Evolutionary conservation across 169 alveolate genomes (phyloP), one percentile per base, ranked within the genome.

Genomic region (Neospora caninum): DNA sequence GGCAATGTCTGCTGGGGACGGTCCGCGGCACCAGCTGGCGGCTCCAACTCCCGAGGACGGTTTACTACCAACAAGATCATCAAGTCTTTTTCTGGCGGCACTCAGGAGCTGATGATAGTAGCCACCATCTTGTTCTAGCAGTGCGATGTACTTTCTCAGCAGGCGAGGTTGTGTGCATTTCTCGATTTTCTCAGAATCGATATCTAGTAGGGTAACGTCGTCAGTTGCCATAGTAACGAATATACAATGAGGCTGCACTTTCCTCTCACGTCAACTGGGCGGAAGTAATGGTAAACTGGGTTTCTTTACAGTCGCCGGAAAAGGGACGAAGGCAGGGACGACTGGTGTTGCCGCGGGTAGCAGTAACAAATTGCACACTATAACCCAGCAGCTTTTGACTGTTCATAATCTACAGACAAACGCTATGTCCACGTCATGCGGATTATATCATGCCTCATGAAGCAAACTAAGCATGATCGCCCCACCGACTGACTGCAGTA

Each of bases 111-210:
- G 80, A 27, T 49, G 53, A n/a, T 49, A 87, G 43, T 87, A 87
- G 31, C 92, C 80, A 2, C 92, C 92, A 13, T 87, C 92, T 36
- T 87, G 80, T 45, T 87, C 80, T 20, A 87, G 80, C 42, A 87
- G 73, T 27, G 80, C 92, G 0, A 87, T 49, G 53, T 36, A 49
- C 43, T 43, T 87, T 70, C 80, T 20, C 34, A 87, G 92, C 16
- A 45, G 31, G 53, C 49, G 73, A 31, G 92, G 92, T 34, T 87
- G 45, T 31, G 92, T 87, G 92, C 92, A 87, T 22, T 25, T 20
- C 16, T 45, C 92, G 42, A 87, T 34, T 18, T 20, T 20, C 36
- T 87, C 80, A 54, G 49, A 87, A 54, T 87, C 92, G 43, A 87
- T 87, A 38, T 87, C 92, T 42, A 42, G 18, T 16, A 87, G 92